Evolutionary conservation across 2,329 filamentous ascomycete genomes (phyloP), one percentile per base, ranked within the genome.

Genomic region (Fusarium sp.): DNA sequence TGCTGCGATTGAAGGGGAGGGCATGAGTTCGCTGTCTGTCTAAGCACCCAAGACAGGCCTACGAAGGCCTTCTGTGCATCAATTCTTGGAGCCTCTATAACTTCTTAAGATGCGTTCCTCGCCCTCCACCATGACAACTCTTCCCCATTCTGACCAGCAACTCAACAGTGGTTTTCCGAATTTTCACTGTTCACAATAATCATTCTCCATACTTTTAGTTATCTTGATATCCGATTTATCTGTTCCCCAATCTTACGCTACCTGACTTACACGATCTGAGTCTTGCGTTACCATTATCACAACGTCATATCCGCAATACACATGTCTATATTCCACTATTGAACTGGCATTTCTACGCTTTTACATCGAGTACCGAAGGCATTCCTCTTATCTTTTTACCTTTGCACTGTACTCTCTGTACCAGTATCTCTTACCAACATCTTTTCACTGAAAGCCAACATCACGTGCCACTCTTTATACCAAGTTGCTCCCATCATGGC

Each of bases 91-190:
- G 46, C 35, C 30, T 28, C 57, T 43, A 55, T 51, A 44, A 66
- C 41, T 17, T 45, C 44, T 69, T 62, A 68, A 68, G 57, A 56
- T 67, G 65, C 30, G 49, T 33, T 43, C 50, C 47, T 62, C 65
- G 41, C 65, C 65, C 61, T 54, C 56, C 56, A 58, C n/a, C 44
- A 68, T 55, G 48, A 20, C 40, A 22, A 32, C 24, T 54, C 37
- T 14, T 40, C 35, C 55, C 35, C 24, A 22, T 54, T 51, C 20
- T 33, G 13, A 22, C 39, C 39, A 55, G 24, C 48, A 40, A 10
- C 19, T 49, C 35, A 58, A 13, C 30, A 55, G 37, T 14, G 26
- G 26, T 24, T 50, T 28, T 32, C 35, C 24, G n/a, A 14, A 11
- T 17, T 44, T 19, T 6, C 19, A 40, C 15, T 41, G 20, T 22